Base-by-base conservation (phyloP, 768 basidiomycete genomes). In the Infundibulicybe gibba region DNA sequence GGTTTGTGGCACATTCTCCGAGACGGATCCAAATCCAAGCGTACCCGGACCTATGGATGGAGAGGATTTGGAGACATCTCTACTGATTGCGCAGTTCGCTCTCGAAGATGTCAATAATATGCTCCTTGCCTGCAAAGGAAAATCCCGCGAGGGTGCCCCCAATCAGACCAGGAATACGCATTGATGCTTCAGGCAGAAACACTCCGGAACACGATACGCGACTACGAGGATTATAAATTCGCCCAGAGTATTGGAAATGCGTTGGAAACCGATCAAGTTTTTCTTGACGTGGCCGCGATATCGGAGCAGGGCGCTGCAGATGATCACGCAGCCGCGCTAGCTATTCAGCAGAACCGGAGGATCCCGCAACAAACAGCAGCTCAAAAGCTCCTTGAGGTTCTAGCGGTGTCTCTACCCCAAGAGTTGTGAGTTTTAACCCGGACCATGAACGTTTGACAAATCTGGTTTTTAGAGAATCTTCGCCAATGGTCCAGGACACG, bases 101-200 rank as follows among this genome's bases (percentile, higher is more conserved):
- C 45, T 43, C 11, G 38, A 54, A 12, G 51, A 53, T 40, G 42
- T 54, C 14, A 30, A 44, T 3, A 49, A 56, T n/a, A 50, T 59
- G 20, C 37, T 17, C 11, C 14, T 17, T 11, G 41, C 45, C 10
- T 54, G 56, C 25, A 60, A 60, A 37, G 58, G 56, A 13, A 60
- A 60, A 42, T 48, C 47, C 11, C 52, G 56, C 5, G 48, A 39
- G 5, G 57, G 54, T 41, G 49, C 51, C 0, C 51, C 57, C 41
- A 49, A 6, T 51, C 57, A 3, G 55, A 56, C 31, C 51, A 59
- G 31, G 55, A 59, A 34, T n/a, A 53, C 5, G 57, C 57, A 2
- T 47, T 59, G 8, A 33, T 37, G 5, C 32, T 50, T 25, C 55
- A 59, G 21, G 34, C 33, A 13, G 51, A 54, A 19, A 20, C 39